phyloP scores from a whole-genome alignment of 2,329 filamentous ascomycete species.

The Paecilomyces niveus region DNA sequence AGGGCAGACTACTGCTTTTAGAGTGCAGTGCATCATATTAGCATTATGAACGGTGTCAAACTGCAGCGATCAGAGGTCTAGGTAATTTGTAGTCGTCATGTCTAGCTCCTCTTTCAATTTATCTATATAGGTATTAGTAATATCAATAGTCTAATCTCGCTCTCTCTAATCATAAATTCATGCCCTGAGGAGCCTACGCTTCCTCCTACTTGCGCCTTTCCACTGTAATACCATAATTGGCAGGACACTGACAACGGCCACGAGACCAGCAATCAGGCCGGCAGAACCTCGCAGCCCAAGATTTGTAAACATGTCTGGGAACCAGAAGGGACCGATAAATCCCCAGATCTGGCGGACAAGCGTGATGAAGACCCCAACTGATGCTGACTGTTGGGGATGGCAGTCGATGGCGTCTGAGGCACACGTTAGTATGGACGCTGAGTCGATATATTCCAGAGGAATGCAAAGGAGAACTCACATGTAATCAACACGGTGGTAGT shows the following conservation, averaged over 20 bases:
- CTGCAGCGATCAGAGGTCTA: background rate
- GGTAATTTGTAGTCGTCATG: background rate
- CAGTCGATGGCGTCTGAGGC: conserved; percentile 45
- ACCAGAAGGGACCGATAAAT: conserved; percentile 33
- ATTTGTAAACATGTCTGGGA: conserved; percentile 2
- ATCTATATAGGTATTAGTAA: background rate
- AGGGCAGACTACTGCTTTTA: too few species aligned
- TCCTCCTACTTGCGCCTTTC: background rate
- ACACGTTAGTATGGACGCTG: background rate
- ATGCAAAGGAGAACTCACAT: conserved; percentile 24
- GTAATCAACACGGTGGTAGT: conserved; percentile 56
- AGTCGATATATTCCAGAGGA: conserved; percentile 9
- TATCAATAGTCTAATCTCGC: background rate
- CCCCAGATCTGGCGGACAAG: conserved; percentile 41
- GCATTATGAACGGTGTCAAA: too few species aligned
- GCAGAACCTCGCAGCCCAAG: background rate
- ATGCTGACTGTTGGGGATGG: conserved; percentile 47
- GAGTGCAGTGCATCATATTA: too few species aligned
- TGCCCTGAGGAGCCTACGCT: background rate
- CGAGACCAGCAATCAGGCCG: conserved; percentile 1
- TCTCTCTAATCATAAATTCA: background rate
- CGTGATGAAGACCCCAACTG: conserved; percentile 54
- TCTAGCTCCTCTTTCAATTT: too few species aligned
- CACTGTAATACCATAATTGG: conserved; percentile 1
- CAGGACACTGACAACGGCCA: conserved; percentile 1